These are phyloP conservation scores for Ophiostoma sp. DNA, from an alignment of 2,329 filamentous ascomycete species.

Conservation along the genomic window DNA sequence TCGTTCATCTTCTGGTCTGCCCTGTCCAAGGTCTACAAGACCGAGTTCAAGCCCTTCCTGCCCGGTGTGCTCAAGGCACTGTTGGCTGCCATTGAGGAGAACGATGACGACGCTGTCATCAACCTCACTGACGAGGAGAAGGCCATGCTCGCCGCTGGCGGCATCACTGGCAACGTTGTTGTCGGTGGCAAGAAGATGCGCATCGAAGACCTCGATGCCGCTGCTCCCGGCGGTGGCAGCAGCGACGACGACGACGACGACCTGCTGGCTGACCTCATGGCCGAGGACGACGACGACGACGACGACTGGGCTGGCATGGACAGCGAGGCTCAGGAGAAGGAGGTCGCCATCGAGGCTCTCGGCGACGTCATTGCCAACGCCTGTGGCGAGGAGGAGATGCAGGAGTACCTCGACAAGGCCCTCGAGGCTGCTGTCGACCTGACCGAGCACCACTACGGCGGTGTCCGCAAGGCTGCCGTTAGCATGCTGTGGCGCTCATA, in stretches of 20 bases:
- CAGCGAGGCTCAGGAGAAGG: constrained; percentile 89
- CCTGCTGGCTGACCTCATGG: constrained; percentile 46
- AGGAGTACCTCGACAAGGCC: constrained; percentile 84
- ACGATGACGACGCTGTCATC: constrained; percentile 80
- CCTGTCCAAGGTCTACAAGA: constrained; percentile 87
- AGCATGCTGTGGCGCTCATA: constrained; percentile 91
- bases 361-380: constrained; percentile 88
- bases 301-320: constrained; percentile 78
- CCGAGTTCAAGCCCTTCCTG: constrained; percentile 73
- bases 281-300: constrained; percentile 63
- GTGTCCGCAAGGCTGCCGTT: constrained; percentile 85
- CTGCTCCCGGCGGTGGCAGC: constrained; percentile 35
- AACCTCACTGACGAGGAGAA: constrained; percentile 68
- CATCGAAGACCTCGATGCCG: constrained; percentile 55
- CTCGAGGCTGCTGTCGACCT: constrained; percentile 76
- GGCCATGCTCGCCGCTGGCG: constrained; percentile 57
- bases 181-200: constrained; percentile 72
- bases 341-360: constrained; percentile 91
- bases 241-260: constrained; percentile 46
- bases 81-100: constrained; percentile 77
- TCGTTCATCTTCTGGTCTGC: constrained; percentile 97
- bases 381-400: constrained; percentile 62
- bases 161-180: constrained; percentile 13
- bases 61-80: constrained; percentile 72
- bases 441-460: constrained; percentile 84